Conservation (phyloP, 1,139 yeast genomes). For the Lodderomyces margitis region DNA sequence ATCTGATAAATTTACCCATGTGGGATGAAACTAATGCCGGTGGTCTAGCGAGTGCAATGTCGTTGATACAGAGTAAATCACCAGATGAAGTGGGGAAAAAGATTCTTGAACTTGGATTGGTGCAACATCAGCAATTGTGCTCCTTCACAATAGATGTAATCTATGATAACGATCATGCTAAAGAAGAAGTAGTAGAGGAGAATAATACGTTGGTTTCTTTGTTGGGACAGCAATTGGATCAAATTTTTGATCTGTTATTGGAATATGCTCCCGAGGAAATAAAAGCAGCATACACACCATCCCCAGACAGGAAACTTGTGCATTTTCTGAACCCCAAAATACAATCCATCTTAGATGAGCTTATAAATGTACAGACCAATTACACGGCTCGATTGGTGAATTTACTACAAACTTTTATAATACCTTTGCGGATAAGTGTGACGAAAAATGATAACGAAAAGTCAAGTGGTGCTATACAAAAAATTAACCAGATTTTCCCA, state of each 20-base stretch:
- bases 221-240: constrained; percentile 79
- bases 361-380: constrained; percentile 68
- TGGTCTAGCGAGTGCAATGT: constrained; percentile 60
- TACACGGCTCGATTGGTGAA: constrained; percentile 70
- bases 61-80: constrained; percentile 40
- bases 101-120: constrained; percentile 53
- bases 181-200: constrained; percentile 38
- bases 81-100: constrained; percentile 59
- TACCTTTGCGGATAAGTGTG: constrained; percentile 74
- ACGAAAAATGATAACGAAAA: constrained; percentile 40
- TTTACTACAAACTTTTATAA: constrained; percentile 71
- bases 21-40: constrained; percentile 87
- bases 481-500: constrained; percentile 77
- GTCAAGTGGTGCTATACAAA: constrained; percentile 50
- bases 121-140: constrained; percentile 53
- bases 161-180: constrained; percentile 52
- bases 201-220: constrained; percentile 74
- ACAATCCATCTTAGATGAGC: constrained; percentile 60
- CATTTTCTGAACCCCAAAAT: constrained; percentile 13
- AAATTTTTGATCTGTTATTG: constrained; percentile 80
- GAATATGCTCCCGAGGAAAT: constrained; percentile 92
- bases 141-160: constrained; percentile 71
- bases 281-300: constrained; percentile 62
- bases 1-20: constrained; percentile 19
- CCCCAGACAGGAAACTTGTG: background rate